Evolutionary conservation across 179 eudicot genomes (phyloP), one percentile per base, ranked within the genome.

Genomic region (Spinacia oleracea): DNA sequence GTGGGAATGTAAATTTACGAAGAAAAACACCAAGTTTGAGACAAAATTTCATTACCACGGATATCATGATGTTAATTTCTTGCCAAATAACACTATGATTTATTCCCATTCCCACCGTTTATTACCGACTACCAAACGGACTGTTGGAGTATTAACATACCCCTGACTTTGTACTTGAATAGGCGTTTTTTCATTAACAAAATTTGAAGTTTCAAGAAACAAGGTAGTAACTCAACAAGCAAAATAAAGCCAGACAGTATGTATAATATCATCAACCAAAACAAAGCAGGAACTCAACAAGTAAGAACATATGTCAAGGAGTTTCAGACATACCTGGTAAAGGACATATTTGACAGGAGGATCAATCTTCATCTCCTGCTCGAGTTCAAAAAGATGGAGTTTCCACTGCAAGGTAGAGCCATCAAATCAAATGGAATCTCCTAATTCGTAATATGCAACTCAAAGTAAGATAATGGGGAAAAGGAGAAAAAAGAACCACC

Each of bases 381-480:
- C 98, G 29, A 94, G 97, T 90, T 94, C 97, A 83, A 90, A 93
- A 63, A 94, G 84, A 84, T 94, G 97, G 83, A 94, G 97, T 80
- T 93, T 94, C 98, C 98, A 94, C 96, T 93, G 87, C 80, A 78
- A 76, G 73, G 5, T 5, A 76, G 27, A 48, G 40, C 3, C n/a
- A 78, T 51, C 29, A 56, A 23, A 18, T 69, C 72, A 69, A 58
- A 27, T 4, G 21, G n/a, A 51, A 76, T 3, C 5, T 60, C 66
- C 66, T 12, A 29, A 16, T 11, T 60, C 29, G n/a, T n/a, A n/a
- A n/a, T 27, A 29, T 29, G 15, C 34, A 60, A 60, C 60, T 18
- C 2, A 74, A 58, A 40, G 7, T 14, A 46, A 9, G 20, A 31
- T 12, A 27, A 31, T 29, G 38, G 20, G 40, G 38, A 35, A 15